A percentile compares a stretch with the other conserved stretches of the same genome.
These are phyloP conservation scores for Suillus placidus DNA, from an alignment of 768 basidiomycete genomes.

Conservation along the genomic window DNA sequence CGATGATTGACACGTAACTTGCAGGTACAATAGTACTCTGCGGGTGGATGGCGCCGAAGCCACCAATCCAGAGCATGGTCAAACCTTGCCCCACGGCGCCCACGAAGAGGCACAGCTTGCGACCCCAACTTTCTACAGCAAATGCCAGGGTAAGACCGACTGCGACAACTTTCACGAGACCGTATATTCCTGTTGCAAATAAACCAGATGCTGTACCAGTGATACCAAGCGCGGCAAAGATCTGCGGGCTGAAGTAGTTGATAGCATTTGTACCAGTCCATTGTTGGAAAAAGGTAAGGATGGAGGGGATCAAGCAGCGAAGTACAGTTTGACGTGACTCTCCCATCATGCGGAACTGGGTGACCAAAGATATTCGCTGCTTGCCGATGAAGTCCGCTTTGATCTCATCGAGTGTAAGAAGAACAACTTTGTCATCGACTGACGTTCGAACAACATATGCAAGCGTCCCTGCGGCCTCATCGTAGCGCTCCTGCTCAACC, in stretches of 20 bases:
- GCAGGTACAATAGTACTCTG: conserved; percentile 35
- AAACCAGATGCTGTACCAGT: conserved; percentile 41
- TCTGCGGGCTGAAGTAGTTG: conserved; percentile 51
- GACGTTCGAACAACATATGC: conserved; percentile 36
- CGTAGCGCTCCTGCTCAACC: conserved; percentile 46
- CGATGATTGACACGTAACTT: conserved; percentile 47
- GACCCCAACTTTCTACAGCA: conserved; percentile 47
- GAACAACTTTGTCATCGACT: conserved; percentile 36
- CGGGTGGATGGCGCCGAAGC: conserved; percentile 41
- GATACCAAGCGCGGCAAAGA: conserved; percentile 49
- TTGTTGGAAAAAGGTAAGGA: conserved; percentile 47
- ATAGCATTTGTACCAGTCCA: conserved; percentile 53
- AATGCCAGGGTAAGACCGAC: conserved; percentile 44
- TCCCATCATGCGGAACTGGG: conserved; percentile 42
- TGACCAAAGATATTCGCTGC: conserved; percentile 31
- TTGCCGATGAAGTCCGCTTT: conserved; percentile 45
- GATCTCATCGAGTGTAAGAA: conserved; percentile 44
- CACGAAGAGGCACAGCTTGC: conserved; percentile 47
- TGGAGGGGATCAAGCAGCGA: conserved; percentile 43
- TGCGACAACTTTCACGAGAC: conserved; percentile 40
- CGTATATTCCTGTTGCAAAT: conserved; percentile 46
- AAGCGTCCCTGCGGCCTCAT: conserved; percentile 38
- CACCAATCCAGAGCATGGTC: conserved; percentile 52
- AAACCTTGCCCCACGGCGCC: conserved; percentile 47
- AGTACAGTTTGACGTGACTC: conserved; percentile 39